Evolutionary conservation across 1,284 basidiomycete genomes (phyloP), one percentile per base, ranked within the genome.

Genomic region (Fomitopsis palustris): DNA sequence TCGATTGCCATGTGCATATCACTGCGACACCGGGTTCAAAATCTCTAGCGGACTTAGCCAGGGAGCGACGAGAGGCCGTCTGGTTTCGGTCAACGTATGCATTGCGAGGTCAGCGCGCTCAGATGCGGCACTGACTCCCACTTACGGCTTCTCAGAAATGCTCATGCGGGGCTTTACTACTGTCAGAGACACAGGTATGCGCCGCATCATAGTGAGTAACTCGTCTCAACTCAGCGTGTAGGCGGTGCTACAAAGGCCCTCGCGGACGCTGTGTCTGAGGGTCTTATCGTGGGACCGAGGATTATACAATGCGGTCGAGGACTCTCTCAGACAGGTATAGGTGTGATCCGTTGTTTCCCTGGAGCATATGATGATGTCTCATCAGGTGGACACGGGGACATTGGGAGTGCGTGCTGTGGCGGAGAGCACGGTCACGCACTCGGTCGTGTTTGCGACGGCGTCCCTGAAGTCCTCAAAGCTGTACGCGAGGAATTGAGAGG

Each of bases 1-100:
- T 75, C n/a, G 71, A 75, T 69, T 75, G 75, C 43, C 79, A 81
- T 70, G 79, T 80, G 0, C 80, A 81, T 65, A 73, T 79, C 55
- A 76, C 74, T 1, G 77, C 78, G 0, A 73, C 76, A 1, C 78
- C 78, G 1, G 72, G 73, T 39, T 70, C 72, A 12, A 71, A 73
- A 65, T 75, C 74, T 9, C 74, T 79, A 69, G 62, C 67, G 4
- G 77, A 78, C 23, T 65, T 77, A 16, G 67, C 72, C 12, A 70
- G 71, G 17, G 68, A 70, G 2, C 66, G 70, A 3, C 69, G 72
- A 21, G 72, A 80, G 60, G 62, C 74, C 10, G 69, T 77, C 42
- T 64, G 74, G 37, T 62, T 80, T 29, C 69, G 76, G 23, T 69
- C 75, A 0, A 74, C 75, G 3, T 79, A 77, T 54, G 72, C 76